Conservation (phyloP, 2,329 filamentous ascomycete species). For the Lachnellula subtilissima region DNA sequence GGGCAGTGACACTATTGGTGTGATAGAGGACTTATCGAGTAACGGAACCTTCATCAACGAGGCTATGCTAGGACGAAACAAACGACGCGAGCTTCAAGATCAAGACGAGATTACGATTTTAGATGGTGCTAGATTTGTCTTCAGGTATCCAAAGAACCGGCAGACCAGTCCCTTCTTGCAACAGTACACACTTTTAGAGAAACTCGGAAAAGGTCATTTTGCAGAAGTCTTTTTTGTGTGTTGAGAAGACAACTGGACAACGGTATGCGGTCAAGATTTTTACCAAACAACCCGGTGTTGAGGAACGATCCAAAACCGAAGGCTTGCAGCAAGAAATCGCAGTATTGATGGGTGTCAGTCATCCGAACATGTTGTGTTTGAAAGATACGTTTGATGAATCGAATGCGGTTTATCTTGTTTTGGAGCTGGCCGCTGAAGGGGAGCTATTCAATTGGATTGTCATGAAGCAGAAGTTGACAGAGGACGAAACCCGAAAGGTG, state of each 20-base stretch:
- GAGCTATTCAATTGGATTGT: conserved; percentile 96
- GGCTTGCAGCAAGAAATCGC: conserved; percentile 93
- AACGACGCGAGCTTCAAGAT: conserved; percentile 80
- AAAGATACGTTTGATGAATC: conserved; percentile 93
- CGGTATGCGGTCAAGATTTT: conserved; percentile 94
- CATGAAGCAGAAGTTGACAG: conserved; percentile 80
- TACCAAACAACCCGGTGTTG: conserved; percentile 74
- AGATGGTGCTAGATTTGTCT: conserved; percentile 81
- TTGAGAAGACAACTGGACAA: conserved; percentile 77
- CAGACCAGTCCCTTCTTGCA: conserved; percentile 75
- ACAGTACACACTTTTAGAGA: conserved; percentile 78
- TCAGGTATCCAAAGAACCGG: conserved; percentile 76
- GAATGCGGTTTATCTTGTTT: conserved; percentile 83
- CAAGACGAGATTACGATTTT: conserved; percentile 87
- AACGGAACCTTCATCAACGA: conserved; percentile 98
- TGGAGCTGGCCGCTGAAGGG: conserved; percentile 87
- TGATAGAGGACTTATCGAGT: conserved; percentile 88
- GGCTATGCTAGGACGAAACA: conserved; percentile 83
- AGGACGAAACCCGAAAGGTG: conserved; percentile 77
- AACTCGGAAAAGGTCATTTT: conserved; percentile 91
- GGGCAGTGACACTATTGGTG: conserved; percentile 56
- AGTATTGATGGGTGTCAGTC: conserved; percentile 93
- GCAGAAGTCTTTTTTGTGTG: conserved; percentile 89
- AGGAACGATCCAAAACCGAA: conserved; percentile 78
- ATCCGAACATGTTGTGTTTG: conserved; percentile 85